Evolutionary conservation across 192 early-diverging fungal species (phyloP), one percentile per base, ranked within the genome.

Genomic region (Coemansia sp.): DNA sequence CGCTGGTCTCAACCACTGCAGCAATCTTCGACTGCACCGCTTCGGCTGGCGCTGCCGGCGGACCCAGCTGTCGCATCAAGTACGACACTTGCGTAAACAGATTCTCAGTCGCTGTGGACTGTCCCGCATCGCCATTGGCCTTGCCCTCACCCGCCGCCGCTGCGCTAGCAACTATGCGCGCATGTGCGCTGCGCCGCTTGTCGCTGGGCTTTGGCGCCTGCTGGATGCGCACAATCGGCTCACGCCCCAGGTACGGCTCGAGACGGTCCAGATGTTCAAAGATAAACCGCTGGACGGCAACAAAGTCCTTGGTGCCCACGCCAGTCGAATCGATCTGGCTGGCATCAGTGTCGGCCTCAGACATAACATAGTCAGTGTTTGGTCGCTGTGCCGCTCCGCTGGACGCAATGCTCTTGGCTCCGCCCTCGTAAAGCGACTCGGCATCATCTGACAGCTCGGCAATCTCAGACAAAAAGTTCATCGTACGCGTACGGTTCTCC

Each of bases 21-120:
- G 63, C 58, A 12, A 61, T 59, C 79, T 70, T 66, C 23, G 73
- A 61, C 62, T 61, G 68, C 23, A 49, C 43, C 8, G 24, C 37
- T 56, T 82, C 74, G 5, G 45, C 57, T 3, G 66, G 66, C 22
- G 94, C 90, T 10, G 93, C 86, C 7, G 91, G 89, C 43, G 92
- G 88, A n/a, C 94, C 95, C 10, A 98, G 81, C 62, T 92, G 91
- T 16, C 91, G 88, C 54, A 98, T 71, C 23, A 98, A 68, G 49
- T 88, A 91, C 4, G 92, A 92, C 2, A 98, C 83, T 50, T 89
- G 90, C 47, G 89, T 88, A 70, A 92, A 92, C 19, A 85, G 66
- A 11, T 87, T 83, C 68, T 90, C 91, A 29, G 86, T 87, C 4
- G 72, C 53, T 29, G 86, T 70, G 52, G 77, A 56, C 68, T 68